Evolutionary conservation across 1,139 yeast species (phyloP).

Genomic region (Sugiyamaella paludigena): DNA sequence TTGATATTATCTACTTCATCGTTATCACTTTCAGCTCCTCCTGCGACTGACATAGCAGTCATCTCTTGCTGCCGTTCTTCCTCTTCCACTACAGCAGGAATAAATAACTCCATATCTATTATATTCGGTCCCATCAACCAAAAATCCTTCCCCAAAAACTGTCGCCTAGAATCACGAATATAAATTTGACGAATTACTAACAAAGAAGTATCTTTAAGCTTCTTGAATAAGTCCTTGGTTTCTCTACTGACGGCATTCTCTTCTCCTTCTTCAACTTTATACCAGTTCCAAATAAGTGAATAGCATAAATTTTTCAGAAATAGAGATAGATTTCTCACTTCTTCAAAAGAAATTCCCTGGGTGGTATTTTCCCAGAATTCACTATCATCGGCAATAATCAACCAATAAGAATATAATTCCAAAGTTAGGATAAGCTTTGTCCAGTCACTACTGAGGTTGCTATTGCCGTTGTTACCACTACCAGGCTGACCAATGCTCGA

Average conservation of each 20-base stretch:
- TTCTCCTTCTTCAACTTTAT: constrained; percentile 4
- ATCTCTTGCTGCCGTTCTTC: constrained; percentile 35
- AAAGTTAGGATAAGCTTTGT: constrained; percentile 40
- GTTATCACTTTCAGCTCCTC: constrained; percentile 8
- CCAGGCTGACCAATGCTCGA: no score
- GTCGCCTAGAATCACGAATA: constrained; percentile 62
- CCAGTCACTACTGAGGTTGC: no score
- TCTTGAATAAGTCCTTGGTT: constrained; percentile 10
- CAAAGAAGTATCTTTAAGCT: constrained; percentile 38
- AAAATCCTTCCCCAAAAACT: constrained; percentile 52
- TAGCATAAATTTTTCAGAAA: constrained; percentile 58
- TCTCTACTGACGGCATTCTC: constrained; percentile 6
- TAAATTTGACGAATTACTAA: constrained; percentile 66
- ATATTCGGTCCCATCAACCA: constrained; percentile 49
- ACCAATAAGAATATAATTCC: constrained; percentile 54
- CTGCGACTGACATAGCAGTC: not conserved
- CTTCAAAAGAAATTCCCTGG: constrained; percentile 44
- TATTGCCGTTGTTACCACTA: no score
- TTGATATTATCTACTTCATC: not conserved
- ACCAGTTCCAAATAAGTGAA: constrained; percentile 49
- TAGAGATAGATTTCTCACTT: constrained; percentile 47
- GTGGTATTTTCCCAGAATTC: constrained; percentile 44
- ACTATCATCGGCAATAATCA: constrained; percentile 67
- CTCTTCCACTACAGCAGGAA: constrained; percentile 44
- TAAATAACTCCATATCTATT: constrained; percentile 27